Evolutionary conservation across 2,329 filamentous ascomycete species (phyloP).

Genomic region (Talaromyces islandicus): DNA sequence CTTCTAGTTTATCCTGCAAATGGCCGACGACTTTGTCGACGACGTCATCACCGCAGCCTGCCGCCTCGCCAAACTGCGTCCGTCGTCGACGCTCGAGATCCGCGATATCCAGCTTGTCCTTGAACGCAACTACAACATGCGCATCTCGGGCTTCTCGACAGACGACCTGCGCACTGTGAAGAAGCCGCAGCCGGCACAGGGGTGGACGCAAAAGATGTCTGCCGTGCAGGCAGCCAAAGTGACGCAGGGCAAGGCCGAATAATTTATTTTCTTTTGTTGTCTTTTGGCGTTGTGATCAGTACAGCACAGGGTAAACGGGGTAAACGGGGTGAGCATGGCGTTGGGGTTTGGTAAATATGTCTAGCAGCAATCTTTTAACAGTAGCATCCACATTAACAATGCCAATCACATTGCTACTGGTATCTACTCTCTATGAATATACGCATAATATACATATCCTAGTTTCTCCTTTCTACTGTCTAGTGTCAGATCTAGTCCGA

Average conservation of each 20-base stretch:
- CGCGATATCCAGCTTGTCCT: conserved; percentile 78
- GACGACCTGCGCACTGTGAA: conserved; percentile 92
- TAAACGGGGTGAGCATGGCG: background rate
- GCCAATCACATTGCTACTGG: no score
- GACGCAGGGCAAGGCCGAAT: conserved; percentile 39
- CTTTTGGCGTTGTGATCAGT: background rate
- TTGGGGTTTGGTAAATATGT: background rate
- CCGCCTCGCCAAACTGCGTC: conserved; percentile 85
- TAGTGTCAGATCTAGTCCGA: background rate
- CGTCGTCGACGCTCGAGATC: conserved; percentile 83
- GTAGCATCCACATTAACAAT: background rate
- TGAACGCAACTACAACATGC: conserved; percentile 81
- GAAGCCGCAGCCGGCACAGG: conserved; percentile 80
- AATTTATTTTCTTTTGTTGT: background rate
- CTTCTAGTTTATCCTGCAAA: conserved; percentile 69
- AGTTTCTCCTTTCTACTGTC: no score
- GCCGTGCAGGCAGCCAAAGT: conserved; percentile 91
- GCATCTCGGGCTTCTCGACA: conserved; percentile 87
- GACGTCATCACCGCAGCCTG: conserved; percentile 82
- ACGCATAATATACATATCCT: no score
- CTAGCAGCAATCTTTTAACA: background rate
- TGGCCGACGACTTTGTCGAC: conserved; percentile 94
- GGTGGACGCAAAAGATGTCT: conserved; percentile 96
- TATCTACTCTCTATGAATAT: background rate
- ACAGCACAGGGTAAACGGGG: background rate